Evolutionary conservation across 345 rosid genomes (phyloP), one percentile per base, ranked within the genome.

Genomic region (Zanthoxylum bungeanum): DNA sequence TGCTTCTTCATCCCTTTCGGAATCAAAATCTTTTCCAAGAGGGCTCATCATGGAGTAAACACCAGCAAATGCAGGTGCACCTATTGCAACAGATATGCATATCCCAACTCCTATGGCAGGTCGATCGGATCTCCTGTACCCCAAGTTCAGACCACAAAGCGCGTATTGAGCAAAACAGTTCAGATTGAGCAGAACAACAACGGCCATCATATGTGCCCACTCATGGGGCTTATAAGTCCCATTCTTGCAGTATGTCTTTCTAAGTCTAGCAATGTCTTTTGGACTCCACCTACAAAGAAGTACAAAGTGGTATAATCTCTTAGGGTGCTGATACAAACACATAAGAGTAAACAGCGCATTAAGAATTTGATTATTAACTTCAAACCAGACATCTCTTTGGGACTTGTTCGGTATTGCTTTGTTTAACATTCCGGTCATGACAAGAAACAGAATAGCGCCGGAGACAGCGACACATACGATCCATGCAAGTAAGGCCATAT

Each of bases 131-230:
- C 99, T 92, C 70, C 68, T 87, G 75, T 73, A 95, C 11, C 98
- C 98, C 75, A 87, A 68, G 59, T 95, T 92, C 22, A 95, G 85
- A 69, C 98, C 90, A 69, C 99, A 95, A 44, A 95, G 90, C 2
- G 97, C 99, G 57, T 95, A 95, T 68, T 92, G 98, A 63, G 99
- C 96, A 68, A 95, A 95, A 79, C 99, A 95, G 60, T 95, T 95
- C 56, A 92, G 42, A 71, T 95, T 90, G 50, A 95, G 96, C 67
- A 95, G 77, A 62, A 85, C 19, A n/a, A 91, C 85, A 25, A 95
- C 97, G 16, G 87, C 90, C 93, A 89, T 82, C 72, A 95, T 89
- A 63, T 92, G 99, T 39, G 86, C 83, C 98, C 98, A 90, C 68
- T 92, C 98, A 34, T 88, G 87, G 1, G 98, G 98, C 73, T 92